Percentiles rank a stretch among this genome's conserved stretches.
Evolutionary conservation across 1,284 basidiomycete species (phyloP).

Genomic region (Marasmius sp.): DNA sequence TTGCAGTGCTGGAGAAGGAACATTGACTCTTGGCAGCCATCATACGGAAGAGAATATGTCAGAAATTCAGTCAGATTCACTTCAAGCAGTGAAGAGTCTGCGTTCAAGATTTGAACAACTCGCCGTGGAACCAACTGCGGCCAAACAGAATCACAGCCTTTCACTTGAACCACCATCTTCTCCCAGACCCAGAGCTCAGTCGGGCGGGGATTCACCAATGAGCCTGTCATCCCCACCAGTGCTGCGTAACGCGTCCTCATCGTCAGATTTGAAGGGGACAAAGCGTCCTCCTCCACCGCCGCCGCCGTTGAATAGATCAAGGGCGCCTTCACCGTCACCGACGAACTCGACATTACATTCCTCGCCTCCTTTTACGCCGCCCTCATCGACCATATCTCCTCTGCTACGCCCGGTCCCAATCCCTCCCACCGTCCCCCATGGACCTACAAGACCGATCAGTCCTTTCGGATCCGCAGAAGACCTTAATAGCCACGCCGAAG

Average conservation of each 20-base stretch:
- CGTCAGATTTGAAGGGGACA: constrained; percentile 47
- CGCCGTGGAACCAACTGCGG: constrained; percentile 31
- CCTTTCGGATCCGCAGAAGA: constrained; percentile 17
- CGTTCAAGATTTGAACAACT: constrained; percentile 68
- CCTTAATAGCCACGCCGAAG: constrained; percentile 20
- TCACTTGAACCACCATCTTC: constrained; percentile 30
- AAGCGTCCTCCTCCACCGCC: constrained; percentile 62
- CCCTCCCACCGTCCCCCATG: constrained; percentile 8
- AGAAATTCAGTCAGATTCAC: constrained; percentile 49
- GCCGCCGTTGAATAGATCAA: constrained; percentile 14
- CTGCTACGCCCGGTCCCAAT: constrained; percentile 42
- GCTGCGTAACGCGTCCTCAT: constrained; percentile 47
- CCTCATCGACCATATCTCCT: constrained; percentile 39
- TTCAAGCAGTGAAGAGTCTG: constrained; percentile 64
- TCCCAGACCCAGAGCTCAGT: not conserved
- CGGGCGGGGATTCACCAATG: constrained; percentile 29
- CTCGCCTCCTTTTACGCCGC: constrained; percentile 18
- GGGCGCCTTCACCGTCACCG: constrained; percentile 21
- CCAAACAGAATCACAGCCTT: constrained; percentile 31
- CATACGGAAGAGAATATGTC: constrained; percentile 8
- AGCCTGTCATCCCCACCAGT: constrained; percentile 20
- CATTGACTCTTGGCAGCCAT: not conserved
- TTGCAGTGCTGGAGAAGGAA: not conserved
- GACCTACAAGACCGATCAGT: not conserved
- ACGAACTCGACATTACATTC: not conserved